Base-by-base conservation (phyloP, 345 rosid genomes). In the Pistacia integerrima region DNA sequence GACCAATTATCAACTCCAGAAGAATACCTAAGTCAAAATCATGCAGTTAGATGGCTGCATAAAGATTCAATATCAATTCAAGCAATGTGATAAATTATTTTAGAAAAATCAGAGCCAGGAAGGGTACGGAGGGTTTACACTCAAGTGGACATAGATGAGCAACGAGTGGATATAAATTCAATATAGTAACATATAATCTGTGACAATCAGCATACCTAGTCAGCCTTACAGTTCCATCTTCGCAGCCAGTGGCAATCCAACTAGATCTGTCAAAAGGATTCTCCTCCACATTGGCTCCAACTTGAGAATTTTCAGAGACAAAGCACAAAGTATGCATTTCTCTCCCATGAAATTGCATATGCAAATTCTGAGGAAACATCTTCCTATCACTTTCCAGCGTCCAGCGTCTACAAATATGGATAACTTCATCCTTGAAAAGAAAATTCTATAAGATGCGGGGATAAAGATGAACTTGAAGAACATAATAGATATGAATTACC, bases 201-300 rank as follows among this genome's bases (percentile, higher is more conserved):
- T 41, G 41, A 38, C 36, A 66, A 75, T 52, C 18, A 61, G 38
- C 79, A 72, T 83, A 95, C 99, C 93, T 87, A 59, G 97, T 93
- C 89, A 96, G 82, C 83, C 99, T 91, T 80, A 96, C 98, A 67
- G 97, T 91, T 84, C 99, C 98, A 88, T 93, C 98, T 86, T 96
- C 98, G 86, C 97, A 93, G 41, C 99, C 98, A 77, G 99, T 92
- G 66, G 93, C 93, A 85, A 96, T 82, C 98, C 99, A 96, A 79
- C 91, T 89, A 48, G 89, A 82, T 64, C 69, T 82, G 67, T 75
- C 82, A 69, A 73, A 83, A 76, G 66, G 70, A 64, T 58, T 22
- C 61, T 74, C 55, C 83, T 81, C 83, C 67, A 67, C 80, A 69
- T 79, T 83, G 72, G 69, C 77, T 69, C 82, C 80, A 74, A 46